phyloP scores from a whole-genome alignment of 169 alveolate species.

The Eimeria falciformis region DNA sequence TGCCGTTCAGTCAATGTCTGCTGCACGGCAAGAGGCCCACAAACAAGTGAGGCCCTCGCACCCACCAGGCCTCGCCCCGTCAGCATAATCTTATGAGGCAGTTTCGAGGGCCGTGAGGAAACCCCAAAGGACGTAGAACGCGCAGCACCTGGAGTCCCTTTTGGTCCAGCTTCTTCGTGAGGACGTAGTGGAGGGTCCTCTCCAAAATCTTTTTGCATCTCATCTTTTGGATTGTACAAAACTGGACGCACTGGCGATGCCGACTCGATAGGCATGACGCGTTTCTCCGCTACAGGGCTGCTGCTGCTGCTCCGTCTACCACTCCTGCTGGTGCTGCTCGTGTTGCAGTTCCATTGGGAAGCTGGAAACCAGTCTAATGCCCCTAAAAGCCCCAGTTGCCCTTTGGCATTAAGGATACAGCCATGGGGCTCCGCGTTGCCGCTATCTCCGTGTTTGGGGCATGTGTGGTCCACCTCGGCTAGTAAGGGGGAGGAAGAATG shows the following conservation, averaged over 20 bases:
- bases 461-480: neutral
- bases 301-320: neutral
- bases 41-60: constrained; percentile 11
- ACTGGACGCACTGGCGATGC: no score
- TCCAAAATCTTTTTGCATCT: neutral
- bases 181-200: neutral
- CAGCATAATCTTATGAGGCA: neutral
- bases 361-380: constrained; percentile 40
- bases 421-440: no score
- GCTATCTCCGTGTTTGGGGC: neutral
- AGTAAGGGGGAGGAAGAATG: no score
- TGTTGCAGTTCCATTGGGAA: constrained; percentile 26
- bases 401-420: no score
- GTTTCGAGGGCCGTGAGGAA: neutral
- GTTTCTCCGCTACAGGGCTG: neutral
- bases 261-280: neutral
- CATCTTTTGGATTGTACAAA: no score
- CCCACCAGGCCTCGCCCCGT: neutral
- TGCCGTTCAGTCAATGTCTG: constrained; percentile 57
- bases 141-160: neutral
- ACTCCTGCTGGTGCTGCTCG: constrained; percentile 7
- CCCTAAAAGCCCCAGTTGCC: no score
- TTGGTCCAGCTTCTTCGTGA: neutral
- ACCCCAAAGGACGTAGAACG: neutral
- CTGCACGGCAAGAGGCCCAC: constrained; percentile 64